These are phyloP conservation scores for Candida namnaoensis DNA, from an alignment of 805 yeast genomes.

Conservation along the genomic window DNA sequence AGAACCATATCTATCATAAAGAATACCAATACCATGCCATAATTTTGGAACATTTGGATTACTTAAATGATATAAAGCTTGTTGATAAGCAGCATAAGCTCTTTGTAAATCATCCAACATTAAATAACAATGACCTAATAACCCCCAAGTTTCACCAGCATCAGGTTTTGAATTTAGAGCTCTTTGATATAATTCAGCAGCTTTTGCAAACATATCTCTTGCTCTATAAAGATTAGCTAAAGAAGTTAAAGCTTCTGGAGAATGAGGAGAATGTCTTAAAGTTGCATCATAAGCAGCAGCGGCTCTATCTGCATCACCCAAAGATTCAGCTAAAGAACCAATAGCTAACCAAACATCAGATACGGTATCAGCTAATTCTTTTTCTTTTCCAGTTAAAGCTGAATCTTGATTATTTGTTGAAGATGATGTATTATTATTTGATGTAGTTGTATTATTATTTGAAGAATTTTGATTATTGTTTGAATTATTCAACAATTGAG, in stretches of 20 bases:
- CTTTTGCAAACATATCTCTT: constrained; percentile 85
- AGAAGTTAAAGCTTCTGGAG: constrained; percentile 76
- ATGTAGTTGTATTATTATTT: background rate
- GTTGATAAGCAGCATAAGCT: constrained; percentile 94
- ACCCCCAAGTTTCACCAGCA: constrained; percentile 96
- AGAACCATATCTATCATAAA: constrained; percentile 93
- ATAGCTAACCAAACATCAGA: constrained; percentile 85
- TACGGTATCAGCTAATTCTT: constrained; percentile 39
- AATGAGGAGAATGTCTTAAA: constrained; percentile 76
- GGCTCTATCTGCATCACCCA: constrained; percentile 87
- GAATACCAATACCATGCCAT: constrained; percentile 98
- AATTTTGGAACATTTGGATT: constrained; percentile 94
- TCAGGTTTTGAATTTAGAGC: constrained; percentile 77
- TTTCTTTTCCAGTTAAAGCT: constrained; percentile 23
- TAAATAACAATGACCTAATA: constrained; percentile 90
- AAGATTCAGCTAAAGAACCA: constrained; percentile 81
- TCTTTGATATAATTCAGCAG: constrained; percentile 88
- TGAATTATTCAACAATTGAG: too few species aligned
- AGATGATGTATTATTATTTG: background rate
- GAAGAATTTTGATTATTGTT: too few species aligned
- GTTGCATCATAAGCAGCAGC: constrained; percentile 84
- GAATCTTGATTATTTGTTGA: constrained; percentile 10
- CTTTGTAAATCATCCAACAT: constrained; percentile 95
- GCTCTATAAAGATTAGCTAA: constrained; percentile 85
- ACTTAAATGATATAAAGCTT: constrained; percentile 83